A percentile compares a stretch with the other conserved stretches of the same genome.
phyloP scores from a whole-genome alignment of 169 alveolate species.

The Plasmodium gallinaceum region DNA sequence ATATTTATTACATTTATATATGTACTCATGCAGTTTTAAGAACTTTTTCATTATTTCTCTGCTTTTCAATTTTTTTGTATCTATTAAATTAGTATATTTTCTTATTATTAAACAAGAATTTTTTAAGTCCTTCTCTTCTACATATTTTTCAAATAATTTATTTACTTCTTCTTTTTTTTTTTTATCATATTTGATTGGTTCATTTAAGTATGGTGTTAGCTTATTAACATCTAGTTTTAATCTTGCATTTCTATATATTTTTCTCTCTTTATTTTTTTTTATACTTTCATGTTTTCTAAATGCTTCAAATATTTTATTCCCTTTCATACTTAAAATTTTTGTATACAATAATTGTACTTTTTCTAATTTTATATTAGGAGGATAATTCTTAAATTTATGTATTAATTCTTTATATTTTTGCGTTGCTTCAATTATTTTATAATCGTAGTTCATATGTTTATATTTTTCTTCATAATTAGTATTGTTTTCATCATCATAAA shows the following conservation, averaged over 20 bases:
- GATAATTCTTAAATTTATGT: slow-evolving; percentile 43
- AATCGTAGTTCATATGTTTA: slow-evolving; percentile 48
- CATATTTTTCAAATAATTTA: slow-evolving; percentile 81
- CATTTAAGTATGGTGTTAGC: slow-evolving; percentile 83
- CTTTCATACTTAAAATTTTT: slow-evolving; percentile 61
- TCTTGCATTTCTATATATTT: slow-evolving; percentile 33
- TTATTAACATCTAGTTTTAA: slow-evolving; percentile 79
- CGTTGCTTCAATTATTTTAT: slow-evolving; percentile 41
- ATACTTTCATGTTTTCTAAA: slow-evolving; percentile 79
- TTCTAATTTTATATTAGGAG: slow-evolving; percentile 31
- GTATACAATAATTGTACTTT: slow-evolving; percentile 62
- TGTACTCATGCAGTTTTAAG: slow-evolving; percentile 78
- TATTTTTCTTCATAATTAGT: slow-evolving; percentile 40
- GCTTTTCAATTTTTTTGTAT: slow-evolving; percentile 38
- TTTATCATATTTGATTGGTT: slow-evolving; percentile 83
- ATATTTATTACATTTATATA: slow-evolving; percentile 82
- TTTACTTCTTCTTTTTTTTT: slow-evolving; percentile 79
- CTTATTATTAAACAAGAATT: slow-evolving; percentile 82
- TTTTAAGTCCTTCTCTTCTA: slow-evolving; percentile 82
- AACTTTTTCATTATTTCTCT: slow-evolving; percentile 75
- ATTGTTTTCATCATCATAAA: slow-evolving; percentile 34
- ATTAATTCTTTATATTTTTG: slow-evolving; percentile 47
- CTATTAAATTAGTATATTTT: slow-evolving; percentile 76
- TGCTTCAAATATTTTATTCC: slow-evolving; percentile 35
- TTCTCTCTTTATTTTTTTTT: slow-evolving; percentile 49